These are phyloP conservation scores for Ustanciosporium gigantosporum DNA, from an alignment of 1,284 basidiomycete genomes.

Conservation along the genomic window DNA sequence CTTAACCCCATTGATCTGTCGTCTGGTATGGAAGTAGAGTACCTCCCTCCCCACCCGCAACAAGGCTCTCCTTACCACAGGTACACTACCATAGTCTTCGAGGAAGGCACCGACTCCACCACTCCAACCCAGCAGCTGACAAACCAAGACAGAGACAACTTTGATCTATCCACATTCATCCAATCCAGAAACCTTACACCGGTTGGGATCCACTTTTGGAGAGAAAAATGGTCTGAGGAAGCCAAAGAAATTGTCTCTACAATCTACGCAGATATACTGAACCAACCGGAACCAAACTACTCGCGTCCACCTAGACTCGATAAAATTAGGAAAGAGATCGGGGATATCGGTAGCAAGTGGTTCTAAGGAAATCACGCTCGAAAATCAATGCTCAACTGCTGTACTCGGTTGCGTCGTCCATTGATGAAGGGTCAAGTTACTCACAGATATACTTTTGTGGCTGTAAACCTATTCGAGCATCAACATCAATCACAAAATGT, in stretches of 20 bases:
- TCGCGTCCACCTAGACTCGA: conserved; percentile 11
- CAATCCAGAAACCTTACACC: conserved; percentile 67
- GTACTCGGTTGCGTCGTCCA: too few relatives aligned
- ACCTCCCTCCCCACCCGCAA: conserved; percentile 85
- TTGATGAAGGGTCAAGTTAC: too few relatives aligned
- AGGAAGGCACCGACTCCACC: conserved; percentile 64
- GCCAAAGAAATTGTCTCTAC: conserved; percentile 68
- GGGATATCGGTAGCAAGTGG: conserved; percentile 26
- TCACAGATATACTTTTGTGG: background rate
- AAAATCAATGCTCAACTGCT: too few relatives aligned
- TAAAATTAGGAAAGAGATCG: conserved; percentile 23
- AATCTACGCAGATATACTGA: conserved; percentile 71
- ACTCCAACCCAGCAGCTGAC: background rate
- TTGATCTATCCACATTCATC: conserved; percentile 72
- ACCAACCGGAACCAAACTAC: conserved; percentile 5
- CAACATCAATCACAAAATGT: too few relatives aligned
- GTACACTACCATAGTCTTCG: conserved; percentile 75
- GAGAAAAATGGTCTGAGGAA: conserved; percentile 69
- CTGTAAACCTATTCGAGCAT: too few relatives aligned
- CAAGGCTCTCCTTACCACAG: conserved; percentile 82
- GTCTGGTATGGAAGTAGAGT: conserved; percentile 67
- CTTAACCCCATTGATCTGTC: conserved; percentile 65
- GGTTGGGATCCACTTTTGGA: conserved; percentile 77
- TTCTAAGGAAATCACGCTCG: too few relatives aligned
- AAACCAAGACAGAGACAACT: conserved; percentile 65